Percentiles rank a stretch among this genome's conserved stretches.
phyloP scores from a whole-genome alignment of 345 rosid species.

The Arabis hirsuta region DNA sequence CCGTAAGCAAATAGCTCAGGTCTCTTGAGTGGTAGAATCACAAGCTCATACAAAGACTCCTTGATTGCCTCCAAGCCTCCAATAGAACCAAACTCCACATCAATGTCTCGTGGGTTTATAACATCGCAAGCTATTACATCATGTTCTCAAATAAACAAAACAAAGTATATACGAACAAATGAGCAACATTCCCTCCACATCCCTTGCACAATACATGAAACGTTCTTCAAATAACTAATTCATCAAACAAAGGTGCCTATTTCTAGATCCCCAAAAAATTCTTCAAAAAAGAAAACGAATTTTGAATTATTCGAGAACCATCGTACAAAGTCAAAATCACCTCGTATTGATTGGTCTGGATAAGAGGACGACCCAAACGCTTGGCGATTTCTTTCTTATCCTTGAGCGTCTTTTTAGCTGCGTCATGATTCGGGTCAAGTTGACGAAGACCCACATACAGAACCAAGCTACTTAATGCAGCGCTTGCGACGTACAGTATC shows the following conservation, averaged over 20 bases:
- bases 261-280: too few relatives aligned
- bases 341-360: slow-evolving; percentile 90
- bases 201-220: neutral
- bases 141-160: slow-evolving; percentile 42
- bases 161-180: neutral
- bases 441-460: slow-evolving; percentile 78
- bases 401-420: slow-evolving; percentile 80
- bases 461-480: slow-evolving; percentile 79
- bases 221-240: neutral
- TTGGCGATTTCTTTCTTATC: slow-evolving; percentile 86
- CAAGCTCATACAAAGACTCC: slow-evolving; percentile 81
- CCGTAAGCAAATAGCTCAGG: slow-evolving; percentile 87
- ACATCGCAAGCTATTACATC: slow-evolving; percentile 98
- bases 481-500: slow-evolving; percentile 92
- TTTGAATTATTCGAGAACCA: neutral
- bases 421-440: slow-evolving; percentile 88
- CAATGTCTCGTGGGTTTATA: slow-evolving; percentile 84
- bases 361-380: slow-evolving; percentile 86
- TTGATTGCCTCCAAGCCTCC: slow-evolving; percentile 87
- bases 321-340: slow-evolving; percentile 33
- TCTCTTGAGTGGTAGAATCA: slow-evolving; percentile 82
- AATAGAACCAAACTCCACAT: slow-evolving; percentile 86
- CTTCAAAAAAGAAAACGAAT: too few relatives aligned
- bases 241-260: too few relatives aligned
- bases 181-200: neutral